Evolutionary conservation across 257 asterid species (phyloP).

Genomic region (Mitragyna speciosa): DNA sequence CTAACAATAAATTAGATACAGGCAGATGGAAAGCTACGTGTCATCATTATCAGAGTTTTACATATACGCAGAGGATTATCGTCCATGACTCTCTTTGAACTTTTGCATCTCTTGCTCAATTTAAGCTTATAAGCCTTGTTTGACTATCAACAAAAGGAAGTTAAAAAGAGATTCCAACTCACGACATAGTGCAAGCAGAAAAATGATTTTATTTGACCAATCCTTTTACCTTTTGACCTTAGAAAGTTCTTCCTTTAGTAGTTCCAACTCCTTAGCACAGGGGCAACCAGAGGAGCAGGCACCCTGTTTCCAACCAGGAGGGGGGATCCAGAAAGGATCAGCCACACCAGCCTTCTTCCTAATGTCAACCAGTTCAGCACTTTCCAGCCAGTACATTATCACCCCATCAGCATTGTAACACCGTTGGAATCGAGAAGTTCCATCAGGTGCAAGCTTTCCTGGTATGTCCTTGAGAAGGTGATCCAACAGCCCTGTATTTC

Average conservation of each 20-base stretch:
- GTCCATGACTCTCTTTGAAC: not conserved
- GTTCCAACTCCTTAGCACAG: slow-evolving; percentile 26
- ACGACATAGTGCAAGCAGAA: not conserved
- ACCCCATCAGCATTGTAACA: slow-evolving; percentile 30
- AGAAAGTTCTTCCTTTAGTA: slow-evolving; percentile 26
- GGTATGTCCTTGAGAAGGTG: slow-evolving; percentile 35
- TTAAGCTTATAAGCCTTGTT: not conserved
- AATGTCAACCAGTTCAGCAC: slow-evolving; percentile 26
- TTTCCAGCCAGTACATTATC: slow-evolving; percentile 31
- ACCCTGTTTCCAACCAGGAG: slow-evolving; percentile 30
- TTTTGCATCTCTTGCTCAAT: not conserved
- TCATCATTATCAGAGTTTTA: not conserved
- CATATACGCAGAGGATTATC: not conserved
- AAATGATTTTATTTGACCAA: not conserved
- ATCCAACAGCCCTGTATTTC: slow-evolving; percentile 30
- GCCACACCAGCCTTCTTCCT: slow-evolving; percentile 31
- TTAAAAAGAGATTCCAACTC: not conserved
- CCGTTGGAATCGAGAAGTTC: slow-evolving; percentile 28
- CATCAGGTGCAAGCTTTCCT: slow-evolving; percentile 26
- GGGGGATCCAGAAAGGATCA: slow-evolving; percentile 31
- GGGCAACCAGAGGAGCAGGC: slow-evolving; percentile 25
- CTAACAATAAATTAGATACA: not conserved
- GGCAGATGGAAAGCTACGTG: not conserved
- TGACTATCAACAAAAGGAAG: not conserved
- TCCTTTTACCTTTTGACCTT: slow-evolving; percentile 23